Evolutionary conservation across 768 basidiomycete genomes (phyloP), one percentile per base, ranked within the genome.

Genomic region (Cyathus striatus): DNA sequence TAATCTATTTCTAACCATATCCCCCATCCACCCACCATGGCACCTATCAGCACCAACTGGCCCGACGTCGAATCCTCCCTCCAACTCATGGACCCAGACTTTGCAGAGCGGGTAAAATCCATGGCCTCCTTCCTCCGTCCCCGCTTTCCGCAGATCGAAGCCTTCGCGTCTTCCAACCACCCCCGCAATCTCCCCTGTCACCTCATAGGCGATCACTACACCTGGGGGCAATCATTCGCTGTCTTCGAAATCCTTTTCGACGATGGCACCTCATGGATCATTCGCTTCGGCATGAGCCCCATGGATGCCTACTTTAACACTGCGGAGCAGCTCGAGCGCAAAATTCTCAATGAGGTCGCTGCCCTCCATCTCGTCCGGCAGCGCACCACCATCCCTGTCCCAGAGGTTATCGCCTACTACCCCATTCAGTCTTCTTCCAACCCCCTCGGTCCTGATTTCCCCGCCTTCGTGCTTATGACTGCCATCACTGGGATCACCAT

Each of bases 321-420:
- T 21, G 55, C 66, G 18, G 66, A 61, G 23, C 68, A 70, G 48
- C 62, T 70, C 7, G 65, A 68, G 45, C 63, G 68, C 17, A 70
- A 70, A 53, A 70, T 70, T 33, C 53, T 65, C 26, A 70, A 70
- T 50, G 68, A 70, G 53, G 68, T 64, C 7, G 68, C 66, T n/a
- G 63, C 68, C 1, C 61, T 70, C 38, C 64, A 56, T 44, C 59
- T 70, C 35, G 68, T 70, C 32, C 62, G 61, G 23, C 53, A 63
- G 45, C 61, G 64, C 6, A 70, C 66, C n/a, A 61, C 63, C 2
- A 68, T 70, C 42, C 68, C 68, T 16, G 64, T 70, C 14, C 68
- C 68, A 23, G 54, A 57, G 43, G 59, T 68, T 45, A 59, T 66
- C 33, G 59, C 65, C 18, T 66, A 58, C 51, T 64, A 66, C 45